phyloP scores from a whole-genome alignment of 1,284 basidiomycete species.

The Phaffia rhodozyma region DNA sequence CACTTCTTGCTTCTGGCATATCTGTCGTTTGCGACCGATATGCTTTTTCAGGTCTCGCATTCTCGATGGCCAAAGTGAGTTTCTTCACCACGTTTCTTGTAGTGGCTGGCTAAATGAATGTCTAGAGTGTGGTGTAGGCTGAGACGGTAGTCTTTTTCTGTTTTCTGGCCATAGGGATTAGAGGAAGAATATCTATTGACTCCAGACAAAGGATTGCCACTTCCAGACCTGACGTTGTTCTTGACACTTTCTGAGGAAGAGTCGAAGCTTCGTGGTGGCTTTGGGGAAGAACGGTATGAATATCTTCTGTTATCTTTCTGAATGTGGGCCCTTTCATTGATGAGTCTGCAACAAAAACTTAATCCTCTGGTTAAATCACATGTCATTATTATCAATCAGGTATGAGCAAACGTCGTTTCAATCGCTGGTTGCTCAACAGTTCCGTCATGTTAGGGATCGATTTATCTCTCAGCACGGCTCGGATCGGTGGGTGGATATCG shows the following conservation, averaged over 20 bases:
- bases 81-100: constrained; percentile 22
- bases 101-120: constrained; percentile 20
- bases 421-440: too few species aligned
- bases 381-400: too few species aligned
- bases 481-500: constrained; percentile 6
- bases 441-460: too few species aligned
- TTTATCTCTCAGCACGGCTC: too few species aligned
- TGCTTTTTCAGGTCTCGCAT: constrained; percentile 92
- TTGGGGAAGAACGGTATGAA: constrained; percentile 64
- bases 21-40: constrained; percentile 85
- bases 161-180: constrained; percentile 42
- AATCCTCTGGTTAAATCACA: too few species aligned
- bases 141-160: neutral
- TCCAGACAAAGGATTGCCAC: constrained; percentile 74
- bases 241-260: constrained; percentile 65
- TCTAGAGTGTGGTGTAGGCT: constrained; percentile 20
- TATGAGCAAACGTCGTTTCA: too few species aligned
- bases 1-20: constrained; percentile 52
- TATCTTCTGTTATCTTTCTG: neutral
- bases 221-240: constrained; percentile 80
- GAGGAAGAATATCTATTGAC: constrained; percentile 62
- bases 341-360: too few species aligned
- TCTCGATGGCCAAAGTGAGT: constrained; percentile 69
- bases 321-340: too few species aligned
- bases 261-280: constrained; percentile 66